A percentile compares a stretch with the other conserved stretches of the same genome.
These are phyloP conservation scores for Penicillium argentinense DNA, from an alignment of 495 filamentous ascomycete species.

Conservation along the genomic window DNA sequence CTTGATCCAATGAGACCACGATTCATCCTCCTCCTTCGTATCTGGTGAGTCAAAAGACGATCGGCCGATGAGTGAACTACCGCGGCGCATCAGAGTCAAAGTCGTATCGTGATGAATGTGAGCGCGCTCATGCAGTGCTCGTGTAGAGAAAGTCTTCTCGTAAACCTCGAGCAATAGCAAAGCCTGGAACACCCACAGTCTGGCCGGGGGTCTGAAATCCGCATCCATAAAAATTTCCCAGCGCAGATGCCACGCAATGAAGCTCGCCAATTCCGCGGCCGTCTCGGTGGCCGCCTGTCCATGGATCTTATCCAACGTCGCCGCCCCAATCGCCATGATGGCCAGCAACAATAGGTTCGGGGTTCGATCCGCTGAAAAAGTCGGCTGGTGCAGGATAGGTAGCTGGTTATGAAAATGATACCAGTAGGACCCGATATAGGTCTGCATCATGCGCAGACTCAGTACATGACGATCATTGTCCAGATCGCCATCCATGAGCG, in stretches of 20 bases:
- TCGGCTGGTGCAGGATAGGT: conserved; percentile 91
- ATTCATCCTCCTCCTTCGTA: conserved; percentile 81
- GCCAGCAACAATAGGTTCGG: conserved; percentile 83
- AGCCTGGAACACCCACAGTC: conserved; percentile 97
- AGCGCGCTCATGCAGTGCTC: conserved; percentile 88
- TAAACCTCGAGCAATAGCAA: conserved; percentile 87
- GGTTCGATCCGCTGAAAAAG: conserved; percentile 83
- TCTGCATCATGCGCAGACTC: conserved; percentile 91
- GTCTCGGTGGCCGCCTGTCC: conserved; percentile 69
- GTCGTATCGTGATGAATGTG: conserved; percentile 98
- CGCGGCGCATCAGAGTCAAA: conserved; percentile 90
- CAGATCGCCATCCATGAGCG: conserved; percentile 74
- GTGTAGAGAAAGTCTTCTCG: conserved; percentile 94
- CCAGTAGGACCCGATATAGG: conserved; percentile 93
- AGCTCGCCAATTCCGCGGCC: conserved; percentile 76
- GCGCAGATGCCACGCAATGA: conserved; percentile 86
- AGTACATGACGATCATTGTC: conserved; percentile 74
- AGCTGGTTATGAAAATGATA: conserved; percentile 91
- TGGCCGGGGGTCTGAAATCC: conserved; percentile 90
- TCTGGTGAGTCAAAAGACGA: conserved; percentile 86
- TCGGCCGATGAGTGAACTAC: conserved; percentile 87
- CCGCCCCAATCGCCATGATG: conserved; percentile 93
- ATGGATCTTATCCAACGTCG: conserved; percentile 79
- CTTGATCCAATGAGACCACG: conserved; percentile 96
- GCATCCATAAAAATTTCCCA: conserved; percentile 91